phyloP scores from a whole-genome alignment of 208 protist genomes.

The Cochliopodium minus region DNA sequence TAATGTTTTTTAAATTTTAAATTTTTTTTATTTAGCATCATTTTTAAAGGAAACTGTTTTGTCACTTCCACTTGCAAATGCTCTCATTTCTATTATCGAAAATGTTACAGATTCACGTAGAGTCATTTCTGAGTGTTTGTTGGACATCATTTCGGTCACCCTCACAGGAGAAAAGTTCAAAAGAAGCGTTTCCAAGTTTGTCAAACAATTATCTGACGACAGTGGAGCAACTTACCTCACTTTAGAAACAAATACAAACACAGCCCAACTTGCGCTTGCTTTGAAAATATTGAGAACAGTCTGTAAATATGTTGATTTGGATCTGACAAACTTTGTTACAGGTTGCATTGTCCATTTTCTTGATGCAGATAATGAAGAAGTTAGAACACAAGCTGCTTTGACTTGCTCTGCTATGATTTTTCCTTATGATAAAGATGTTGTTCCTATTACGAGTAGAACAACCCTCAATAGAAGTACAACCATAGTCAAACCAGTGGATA shows the following conservation, averaged over 20 bases:
- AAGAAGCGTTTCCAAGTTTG: neutral
- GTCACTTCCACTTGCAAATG: neutral
- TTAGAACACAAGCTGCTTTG: conserved; percentile 22
- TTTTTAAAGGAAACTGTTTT: too few species aligned
- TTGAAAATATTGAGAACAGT: neutral
- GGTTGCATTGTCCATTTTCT: conserved; percentile 21
- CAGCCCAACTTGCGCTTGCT: neutral
- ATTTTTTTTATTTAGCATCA: too few species aligned
- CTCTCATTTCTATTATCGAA: neutral
- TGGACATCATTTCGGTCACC: neutral
- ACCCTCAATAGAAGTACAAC: neutral
- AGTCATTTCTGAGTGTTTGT: neutral
- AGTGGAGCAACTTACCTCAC: neutral
- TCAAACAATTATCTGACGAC: neutral
- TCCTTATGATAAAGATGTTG: neutral
- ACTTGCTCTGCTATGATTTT: conserved; percentile 1
- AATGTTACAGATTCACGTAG: neutral
- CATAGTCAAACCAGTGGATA: too few species aligned
- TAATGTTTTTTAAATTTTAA: conserved; percentile 1
- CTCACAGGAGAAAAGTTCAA: neutral
- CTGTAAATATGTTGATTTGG: neutral
- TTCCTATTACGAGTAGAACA: neutral
- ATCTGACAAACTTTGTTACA: conserved; percentile 15
- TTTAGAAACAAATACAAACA: neutral
- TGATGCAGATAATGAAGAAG: conserved; percentile 10